A percentile compares a stretch with the other conserved stretches of the same genome.
These are phyloP conservation scores for Pseudozyma sp. DNA, from an alignment of 1,284 basidiomycete species.

Conservation along the genomic window DNA sequence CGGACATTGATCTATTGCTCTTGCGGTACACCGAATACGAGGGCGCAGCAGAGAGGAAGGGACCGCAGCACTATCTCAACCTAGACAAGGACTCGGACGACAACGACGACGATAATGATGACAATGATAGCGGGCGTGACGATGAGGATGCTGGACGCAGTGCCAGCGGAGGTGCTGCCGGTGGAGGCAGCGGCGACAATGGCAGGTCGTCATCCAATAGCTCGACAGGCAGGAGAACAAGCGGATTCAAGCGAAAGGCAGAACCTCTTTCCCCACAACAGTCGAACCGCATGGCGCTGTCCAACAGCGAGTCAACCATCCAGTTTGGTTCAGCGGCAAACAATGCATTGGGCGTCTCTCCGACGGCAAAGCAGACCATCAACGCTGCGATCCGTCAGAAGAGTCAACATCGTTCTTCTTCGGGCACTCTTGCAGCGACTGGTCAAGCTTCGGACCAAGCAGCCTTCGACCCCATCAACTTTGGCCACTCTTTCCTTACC, in stretches of 20 bases:
- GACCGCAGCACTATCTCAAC: constrained; percentile 43
- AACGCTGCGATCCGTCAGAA: constrained; percentile 44
- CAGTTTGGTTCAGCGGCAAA: constrained; percentile 6
- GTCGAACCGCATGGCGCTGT: not conserved
- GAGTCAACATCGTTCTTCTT: constrained; percentile 12
- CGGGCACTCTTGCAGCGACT: not conserved
- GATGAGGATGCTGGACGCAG: constrained; percentile 4
- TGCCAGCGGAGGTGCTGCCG: constrained; percentile 15
- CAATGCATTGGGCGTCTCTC: constrained; percentile 4
- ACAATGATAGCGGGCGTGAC: constrained; percentile 12
- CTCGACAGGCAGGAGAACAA: not conserved
- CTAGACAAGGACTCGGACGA: constrained; percentile 47
- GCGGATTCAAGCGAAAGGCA: constrained; percentile 36
- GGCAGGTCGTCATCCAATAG: constrained; percentile 5
- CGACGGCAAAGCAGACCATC: constrained; percentile 36
- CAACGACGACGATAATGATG: constrained; percentile 34
- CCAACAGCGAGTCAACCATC: not conserved
- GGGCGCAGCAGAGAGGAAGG: constrained; percentile 43
- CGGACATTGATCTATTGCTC: constrained; percentile 58
- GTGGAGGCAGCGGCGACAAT: constrained; percentile 8
- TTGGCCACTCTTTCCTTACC: constrained; percentile 15
- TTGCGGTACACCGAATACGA: constrained; percentile 59
- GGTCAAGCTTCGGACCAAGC: constrained; percentile 1
- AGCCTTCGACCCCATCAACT: constrained; percentile 7
- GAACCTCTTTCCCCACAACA: constrained; percentile 16